These are phyloP conservation scores for Teunomyces lycoperdinae DNA, from an alignment of 805 yeast species.

Conservation along the genomic window DNA sequence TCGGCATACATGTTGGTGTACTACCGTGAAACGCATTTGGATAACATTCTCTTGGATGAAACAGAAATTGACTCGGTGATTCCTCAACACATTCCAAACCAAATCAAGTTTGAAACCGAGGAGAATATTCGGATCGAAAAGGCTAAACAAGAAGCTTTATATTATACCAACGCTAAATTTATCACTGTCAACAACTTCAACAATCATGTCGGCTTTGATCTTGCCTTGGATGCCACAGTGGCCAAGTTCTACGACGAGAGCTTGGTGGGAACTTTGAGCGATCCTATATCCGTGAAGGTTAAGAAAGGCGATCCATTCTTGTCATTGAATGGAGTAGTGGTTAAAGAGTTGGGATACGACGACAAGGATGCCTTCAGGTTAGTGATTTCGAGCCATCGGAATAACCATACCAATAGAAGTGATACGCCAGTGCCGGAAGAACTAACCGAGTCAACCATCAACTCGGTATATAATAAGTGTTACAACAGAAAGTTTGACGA, in stretches of 20 bases:
- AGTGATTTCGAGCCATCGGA: conserved; percentile 64
- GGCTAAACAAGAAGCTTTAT: conserved; percentile 62
- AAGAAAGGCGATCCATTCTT: conserved; percentile 54
- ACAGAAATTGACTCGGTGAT: conserved; percentile 37
- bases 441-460: conserved; percentile 41
- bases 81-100: conserved; percentile 67
- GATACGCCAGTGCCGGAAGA: conserved; percentile 34
- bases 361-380: conserved; percentile 44
- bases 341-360: conserved; percentile 37
- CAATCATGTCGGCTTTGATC: conserved; percentile 69
- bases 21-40: conserved; percentile 60
- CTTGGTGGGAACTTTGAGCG: conserved; percentile 44
- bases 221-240: conserved; percentile 60
- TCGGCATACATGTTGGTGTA: conserved; percentile 98
- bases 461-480: conserved; percentile 47
- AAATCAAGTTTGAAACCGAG: conserved; percentile 60
- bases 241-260: conserved; percentile 47
- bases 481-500: conserved; percentile 47
- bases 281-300: conserved; percentile 50
- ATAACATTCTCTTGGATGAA: conserved; percentile 55
- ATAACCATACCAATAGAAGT: conserved; percentile 69
- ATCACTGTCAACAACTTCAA: conserved; percentile 53
- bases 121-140: conserved; percentile 54
- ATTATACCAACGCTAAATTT: conserved; percentile 49
- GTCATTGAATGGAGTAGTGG: conserved; percentile 50